A percentile compares a stretch with the other conserved stretches of the same genome.
These are phyloP conservation scores for Coniophora puteana DNA, from an alignment of 1,284 basidiomycete genomes.

Conservation along the genomic window DNA sequence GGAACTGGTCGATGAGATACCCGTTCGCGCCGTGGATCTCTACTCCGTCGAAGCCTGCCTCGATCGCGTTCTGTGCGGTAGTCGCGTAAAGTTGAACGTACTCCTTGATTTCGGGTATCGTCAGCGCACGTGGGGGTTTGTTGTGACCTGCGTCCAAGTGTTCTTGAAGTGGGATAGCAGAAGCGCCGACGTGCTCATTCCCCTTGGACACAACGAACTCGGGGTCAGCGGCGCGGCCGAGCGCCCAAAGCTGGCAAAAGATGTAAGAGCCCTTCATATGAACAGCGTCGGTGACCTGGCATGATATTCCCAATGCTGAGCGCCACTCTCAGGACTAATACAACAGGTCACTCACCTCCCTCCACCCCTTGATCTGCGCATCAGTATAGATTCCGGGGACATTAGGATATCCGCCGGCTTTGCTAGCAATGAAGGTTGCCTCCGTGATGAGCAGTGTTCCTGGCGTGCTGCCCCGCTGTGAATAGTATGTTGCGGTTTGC, in stretches of 20 bases:
- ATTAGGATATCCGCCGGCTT: conserved; percentile 14
- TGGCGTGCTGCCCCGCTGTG: conserved; percentile 16
- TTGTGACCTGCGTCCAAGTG: background rate
- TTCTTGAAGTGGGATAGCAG: conserved; percentile 39
- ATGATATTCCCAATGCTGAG: background rate
- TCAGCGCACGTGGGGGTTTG: conserved; percentile 25
- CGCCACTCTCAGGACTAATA: background rate
- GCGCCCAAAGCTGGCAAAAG: too few relatives aligned
- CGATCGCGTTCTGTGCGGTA: conserved; percentile 54
- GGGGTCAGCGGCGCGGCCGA: conserved; percentile 39
- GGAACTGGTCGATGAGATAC: conserved; percentile 48
- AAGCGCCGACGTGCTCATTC: conserved; percentile 33
- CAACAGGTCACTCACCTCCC: background rate
- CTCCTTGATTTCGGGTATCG: too few relatives aligned
- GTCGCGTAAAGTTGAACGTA: too few relatives aligned
- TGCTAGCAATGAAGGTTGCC: conserved; percentile 24
- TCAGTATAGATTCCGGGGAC: conserved; percentile 10
- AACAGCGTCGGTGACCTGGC: conserved; percentile 28
- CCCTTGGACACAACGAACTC: conserved; percentile 16
- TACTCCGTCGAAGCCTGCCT: conserved; percentile 65
- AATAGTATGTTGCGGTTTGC: conserved; percentile 23
- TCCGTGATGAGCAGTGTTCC: conserved; percentile 27
- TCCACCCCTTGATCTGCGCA: conserved; percentile 1
- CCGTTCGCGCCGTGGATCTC: conserved; percentile 39
- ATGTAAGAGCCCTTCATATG: conserved; percentile 33